Evolutionary conservation across 2,329 filamentous ascomycete species (phyloP), one percentile per base, ranked within the genome.

Genomic region (Fusarium longipes): DNA sequence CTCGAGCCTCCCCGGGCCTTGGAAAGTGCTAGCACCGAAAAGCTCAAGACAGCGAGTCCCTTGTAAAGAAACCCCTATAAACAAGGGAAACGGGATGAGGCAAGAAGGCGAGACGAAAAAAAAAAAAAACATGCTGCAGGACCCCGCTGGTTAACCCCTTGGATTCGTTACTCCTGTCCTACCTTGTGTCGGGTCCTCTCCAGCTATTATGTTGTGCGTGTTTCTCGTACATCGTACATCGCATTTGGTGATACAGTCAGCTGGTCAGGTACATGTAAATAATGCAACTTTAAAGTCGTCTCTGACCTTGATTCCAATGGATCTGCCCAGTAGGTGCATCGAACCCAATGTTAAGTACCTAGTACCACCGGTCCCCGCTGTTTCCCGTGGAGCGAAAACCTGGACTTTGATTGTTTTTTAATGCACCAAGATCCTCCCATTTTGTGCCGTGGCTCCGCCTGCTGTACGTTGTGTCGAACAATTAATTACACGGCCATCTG

Each of bases 331-430:
- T 30, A 17, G 58, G 43, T 30, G 42, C 40, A 44, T 58, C 36
- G 44, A 45, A 35, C 20, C 27, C 20, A 30, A 36, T 58, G 29
- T 47, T 25, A 51, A 35, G 55, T 67, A 56, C 43, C 44, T 38
- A 51, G 48, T 52, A 56, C 48, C 27, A 42, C 8, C 18, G 54
- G 53, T 65, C 40, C 67, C 67, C 67, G 59, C 67, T 67, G 58
- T 69, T 70, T 69, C 51, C 63, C 57, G 53, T 62, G 44, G 54
- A 65, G 50, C 45, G 40, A 59, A 69, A 51, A 51, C 57, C 42
- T 66, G 68, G 49, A 67, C 57, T 71, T 59, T 59, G 22, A 66
- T 70, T 71, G 55, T 52, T 70, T 72, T 72, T 70, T 65, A 72
- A 72, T 71, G 57, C 62, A 62, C 65, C 59, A 45, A 57, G 27